Base-by-base conservation (phyloP, 2,329 filamentous ascomycete genomes). In the Penicillium sclerotiorum region DNA sequence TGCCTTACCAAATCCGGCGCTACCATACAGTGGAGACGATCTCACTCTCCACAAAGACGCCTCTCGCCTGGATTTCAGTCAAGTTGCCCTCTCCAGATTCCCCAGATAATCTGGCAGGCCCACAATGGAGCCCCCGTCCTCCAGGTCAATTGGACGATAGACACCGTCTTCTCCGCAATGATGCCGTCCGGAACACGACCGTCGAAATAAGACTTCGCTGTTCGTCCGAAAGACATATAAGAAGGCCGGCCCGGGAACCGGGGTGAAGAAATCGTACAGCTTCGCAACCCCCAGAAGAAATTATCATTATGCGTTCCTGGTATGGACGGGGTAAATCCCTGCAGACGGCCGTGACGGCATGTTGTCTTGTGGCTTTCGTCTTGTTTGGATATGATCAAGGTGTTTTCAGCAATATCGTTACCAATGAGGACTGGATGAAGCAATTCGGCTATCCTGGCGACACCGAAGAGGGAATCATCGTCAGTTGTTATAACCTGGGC, bases 301-400 rank as follows among this genome's bases (percentile, higher is more conserved):
- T 28, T 7, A n/a, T 4, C 25, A 54, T 38, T n/a, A 54, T 54
- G 47, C 47, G 52, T 28, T 41, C 47, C 36, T 54, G 52, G 52
- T 54, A 47, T 48, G 52, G 52, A 42, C 46, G 52, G 32, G 52
- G 52, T 17, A 45, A 41, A 20, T 38, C 52, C 30, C 47, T 54
- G 12, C 52, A 54, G 28, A 40, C 25, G 9, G 52, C 52, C 18
- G 44, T 54, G 5, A 50, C 52, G 15, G 27, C 49, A 33, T 55
- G 53, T 20, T 55, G 53, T 43, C 47, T 55, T 11, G 42, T 47
- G 25, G 53, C 53, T 17, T 55, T 55, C 27, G 18, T 55, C 30
- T 39, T 55, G 35, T 49, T 59, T 40, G 61, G 60, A 18, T 64
- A 60, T 44, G 61, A 64, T 18, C 61, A 62, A 47, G 60, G 60